phyloP scores from a whole-genome alignment of 1,139 yeast species.

The Candida buenavistaensis region DNA sequence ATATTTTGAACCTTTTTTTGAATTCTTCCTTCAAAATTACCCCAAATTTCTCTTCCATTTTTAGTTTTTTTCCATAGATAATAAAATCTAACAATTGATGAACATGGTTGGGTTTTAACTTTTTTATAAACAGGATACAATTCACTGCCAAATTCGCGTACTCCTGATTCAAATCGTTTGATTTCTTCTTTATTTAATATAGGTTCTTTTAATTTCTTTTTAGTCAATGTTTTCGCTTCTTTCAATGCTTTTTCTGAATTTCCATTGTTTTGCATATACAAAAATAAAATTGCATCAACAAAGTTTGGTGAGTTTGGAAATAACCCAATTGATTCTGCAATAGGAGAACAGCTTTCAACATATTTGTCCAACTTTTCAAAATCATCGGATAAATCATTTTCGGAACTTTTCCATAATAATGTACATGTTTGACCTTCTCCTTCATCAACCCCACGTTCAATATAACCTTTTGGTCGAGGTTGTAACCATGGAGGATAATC shows the following conservation, averaged over 20 bases:
- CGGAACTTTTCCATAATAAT: slow-evolving; percentile 64
- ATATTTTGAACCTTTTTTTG: slow-evolving; percentile 50
- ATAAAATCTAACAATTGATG: slow-evolving; percentile 82
- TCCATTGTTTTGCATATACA: slow-evolving; percentile 53
- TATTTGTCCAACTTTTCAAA: slow-evolving; percentile 51
- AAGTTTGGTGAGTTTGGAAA: slow-evolving; percentile 69
- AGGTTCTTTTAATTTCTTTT: slow-evolving; percentile 70
- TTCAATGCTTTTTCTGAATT: slow-evolving; percentile 48
- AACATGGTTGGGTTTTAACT: slow-evolving; percentile 67
- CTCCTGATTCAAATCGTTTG: slow-evolving; percentile 71
- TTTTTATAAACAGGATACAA: slow-evolving; percentile 68
- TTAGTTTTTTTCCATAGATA: slow-evolving; percentile 90
- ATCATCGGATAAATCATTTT: slow-evolving; percentile 28
- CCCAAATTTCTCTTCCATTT: slow-evolving; percentile 79
- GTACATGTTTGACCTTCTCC: slow-evolving; percentile 55
- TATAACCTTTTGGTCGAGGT: slow-evolving; percentile 74
- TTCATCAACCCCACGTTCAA: slow-evolving; percentile 82
- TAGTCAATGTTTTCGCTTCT: slow-evolving; percentile 44
- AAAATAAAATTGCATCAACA: slow-evolving; percentile 65
- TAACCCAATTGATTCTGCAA: slow-evolving; percentile 55
- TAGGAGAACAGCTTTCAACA: slow-evolving; percentile 52
- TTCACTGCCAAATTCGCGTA: slow-evolving; percentile 74
- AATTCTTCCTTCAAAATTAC: slow-evolving; percentile 70
- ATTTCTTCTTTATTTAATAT: slow-evolving; percentile 66
- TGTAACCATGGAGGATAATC: slow-evolving; percentile 77